Evolutionary conservation across 2,329 filamentous ascomycete genomes (phyloP).

Genomic region (Microcyclospora pomicola): DNA sequence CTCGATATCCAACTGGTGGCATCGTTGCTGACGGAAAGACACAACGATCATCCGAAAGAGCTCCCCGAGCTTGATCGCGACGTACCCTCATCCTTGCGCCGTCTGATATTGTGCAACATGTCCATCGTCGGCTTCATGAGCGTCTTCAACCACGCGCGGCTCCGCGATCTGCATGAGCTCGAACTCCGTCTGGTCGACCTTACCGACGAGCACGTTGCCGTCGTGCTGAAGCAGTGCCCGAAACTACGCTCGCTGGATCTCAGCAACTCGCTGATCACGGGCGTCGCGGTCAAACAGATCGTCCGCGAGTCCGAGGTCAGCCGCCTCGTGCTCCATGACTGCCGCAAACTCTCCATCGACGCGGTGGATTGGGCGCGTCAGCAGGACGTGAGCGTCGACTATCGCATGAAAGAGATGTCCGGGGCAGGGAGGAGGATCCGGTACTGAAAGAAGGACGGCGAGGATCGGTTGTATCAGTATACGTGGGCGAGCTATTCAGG

Average conservation of each 20-base stretch:
- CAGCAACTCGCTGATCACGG: slow-evolving; percentile 25
- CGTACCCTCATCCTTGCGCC: too few species aligned
- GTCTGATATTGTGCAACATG: too few species aligned
- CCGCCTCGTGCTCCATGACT: slow-evolving; percentile 23
- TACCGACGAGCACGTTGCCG: slow-evolving; percentile 12
- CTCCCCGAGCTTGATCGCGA: too few species aligned
- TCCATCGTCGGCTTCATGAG: too few species aligned
- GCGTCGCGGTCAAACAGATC: slow-evolving; percentile 27
- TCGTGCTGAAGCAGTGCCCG: slow-evolving; percentile 12
- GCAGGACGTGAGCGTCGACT: slow-evolving; percentile 22
- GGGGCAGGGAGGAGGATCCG: slow-evolving; percentile 10
- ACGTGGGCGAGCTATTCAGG: too few species aligned
- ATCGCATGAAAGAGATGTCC: slow-evolving; percentile 4
- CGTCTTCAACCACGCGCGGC: too few species aligned
- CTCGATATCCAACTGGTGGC: too few species aligned
- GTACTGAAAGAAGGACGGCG: too few species aligned
- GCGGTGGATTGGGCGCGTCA: slow-evolving; percentile 27
- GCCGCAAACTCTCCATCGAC: slow-evolving; percentile 24
- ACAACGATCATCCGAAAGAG: too few species aligned
- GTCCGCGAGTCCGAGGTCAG: slow-evolving; percentile 6
- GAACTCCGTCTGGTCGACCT: too few species aligned
- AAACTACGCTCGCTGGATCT: slow-evolving; percentile 22
- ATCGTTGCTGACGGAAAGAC: too few species aligned
- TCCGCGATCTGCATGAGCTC: background rate
- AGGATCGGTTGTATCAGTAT: too few species aligned